Base-by-base conservation (phyloP, 805 yeast species). In the Candida taoyuanica region DNA sequence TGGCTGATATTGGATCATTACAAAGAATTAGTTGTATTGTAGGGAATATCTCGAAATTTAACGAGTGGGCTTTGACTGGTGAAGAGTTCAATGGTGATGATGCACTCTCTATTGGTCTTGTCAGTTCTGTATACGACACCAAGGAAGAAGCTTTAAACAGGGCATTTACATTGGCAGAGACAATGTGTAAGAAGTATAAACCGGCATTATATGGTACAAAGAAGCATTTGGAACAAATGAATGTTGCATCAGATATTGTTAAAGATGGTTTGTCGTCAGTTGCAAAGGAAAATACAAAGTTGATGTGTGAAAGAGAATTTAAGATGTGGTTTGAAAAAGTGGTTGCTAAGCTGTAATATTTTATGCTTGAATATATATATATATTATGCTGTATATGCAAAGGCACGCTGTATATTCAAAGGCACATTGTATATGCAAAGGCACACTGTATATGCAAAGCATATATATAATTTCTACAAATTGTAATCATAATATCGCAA, bases 1-100 rank as follows among this genome's bases (percentile, higher is more conserved):
- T 85, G 27, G 88, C 93, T 2, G 93, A 85, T 55, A 81, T 84
- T 52, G 94, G 94, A 5, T 70, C 85, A 1, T 64, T 84, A 41
- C 89, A 84, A 59, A 67, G 91, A 53, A 52, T 82, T 40, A 81
- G 85, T 5, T 52, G 54, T 15, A 40, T 78, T 1, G 70, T 71
- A 15, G 70, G 70, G 30, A 80, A 80, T 55, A 60, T 65, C 13
- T 77, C 85, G 5, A 67, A 74, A 62, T 60, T 81, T 43, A 71
- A 70, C 54, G 83, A 80, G 48, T 59, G 75, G 33, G 76, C 83
- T 5, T 67, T 76, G 46, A 78, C 87, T 1, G 91, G 81, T 7
- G 72, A 73, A 18, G 56, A 59, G 11, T 81, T 81, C 43, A 60
- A 62, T 13, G 71, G 74, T 2, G 60, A 64, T n/a, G 79, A 74